Evolutionary conservation across 1,284 basidiomycete species (phyloP).

Genomic region (Stereum hirsutum): DNA sequence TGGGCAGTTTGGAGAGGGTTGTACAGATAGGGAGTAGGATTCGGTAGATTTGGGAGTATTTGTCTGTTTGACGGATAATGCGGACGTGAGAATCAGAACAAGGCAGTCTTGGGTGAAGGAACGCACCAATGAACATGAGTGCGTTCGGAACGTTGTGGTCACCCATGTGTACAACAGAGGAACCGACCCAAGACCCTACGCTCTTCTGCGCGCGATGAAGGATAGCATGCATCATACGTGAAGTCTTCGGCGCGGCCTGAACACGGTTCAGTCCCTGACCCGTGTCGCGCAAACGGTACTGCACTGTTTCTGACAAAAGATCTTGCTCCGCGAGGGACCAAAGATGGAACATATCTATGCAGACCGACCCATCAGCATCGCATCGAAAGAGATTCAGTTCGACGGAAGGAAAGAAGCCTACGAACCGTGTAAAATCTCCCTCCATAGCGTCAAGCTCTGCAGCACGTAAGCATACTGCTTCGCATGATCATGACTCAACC

Average conservation of each 20-base stretch:
- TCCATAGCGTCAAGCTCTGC: conserved; percentile 77
- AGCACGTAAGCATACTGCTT: conserved; percentile 77
- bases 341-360: conserved; percentile 71
- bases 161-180: conserved; percentile 45
- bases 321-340: conserved; percentile 77
- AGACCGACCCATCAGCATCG: neutral
- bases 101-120: neutral
- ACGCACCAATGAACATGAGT: conserved; percentile 65
- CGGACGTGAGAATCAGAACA: neutral
- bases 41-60: conserved; percentile 81
- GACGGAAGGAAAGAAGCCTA: neutral
- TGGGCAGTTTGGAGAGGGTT: conserved; percentile 60
- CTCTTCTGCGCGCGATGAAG: conserved; percentile 70
- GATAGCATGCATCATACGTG: conserved; percentile 77
- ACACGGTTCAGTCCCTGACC: conserved; percentile 80
- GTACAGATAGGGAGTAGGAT: conserved; percentile 79
- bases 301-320: conserved; percentile 58
- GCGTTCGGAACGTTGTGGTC: conserved; percentile 87
- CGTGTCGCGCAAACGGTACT: conserved; percentile 73
- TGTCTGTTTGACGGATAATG: conserved; percentile 34
- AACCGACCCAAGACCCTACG: conserved; percentile 73
- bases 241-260: conserved; percentile 74
- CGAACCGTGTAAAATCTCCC: conserved; percentile 71
- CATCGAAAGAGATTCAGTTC: neutral
- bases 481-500: conserved; percentile 72